Evolutionary conservation across 1,284 basidiomycete species (phyloP), one percentile per base, ranked within the genome.

Genomic region (Ustilago shanxiensis): DNA sequence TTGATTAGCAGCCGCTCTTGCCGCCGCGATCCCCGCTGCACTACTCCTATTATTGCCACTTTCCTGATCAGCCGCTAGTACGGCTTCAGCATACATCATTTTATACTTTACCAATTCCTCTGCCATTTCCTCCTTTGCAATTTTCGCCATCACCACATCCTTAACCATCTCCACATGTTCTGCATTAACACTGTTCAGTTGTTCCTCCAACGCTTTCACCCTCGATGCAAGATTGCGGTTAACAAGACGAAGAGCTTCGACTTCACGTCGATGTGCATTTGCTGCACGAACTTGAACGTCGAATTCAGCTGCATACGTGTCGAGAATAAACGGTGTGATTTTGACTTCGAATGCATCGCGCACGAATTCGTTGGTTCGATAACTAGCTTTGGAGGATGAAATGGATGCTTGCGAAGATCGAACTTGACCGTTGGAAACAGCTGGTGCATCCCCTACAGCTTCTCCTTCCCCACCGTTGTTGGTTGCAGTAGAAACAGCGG

Each of bases 91-190:
- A 60, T 79, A 80, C 83, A 85, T 85, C 52, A 83, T 73, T 47
- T 85, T 85, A 71, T 85, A 85, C 52, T 74, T 73, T 0, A 83
- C 82, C 22, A 85, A 63, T 37, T 84, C 82, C 41, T 86, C 83
- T 0, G 81, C 84, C 78, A 84, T 84, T 45, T 86, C 84, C 24
- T 86, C 84, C 51, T 84, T 84, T 22, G 81, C 84, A 24, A 86
- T 72, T 39, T 85, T 84, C 11, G 79, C 70, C 77, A 80, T 76
- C 18, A 82, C 81, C 18, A 82, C 81, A 44, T 79, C 75, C 54
- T 85, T 86, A 55, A 85, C 80, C 50, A 86, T 79, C 4, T 85
- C 79, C 52, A 85, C 83, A 53, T 86, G 84, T 60, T 86, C 84
- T 3, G 74, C 60, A 49, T 79, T 82, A 58, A 84, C 62, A 13